phyloP scores from a whole-genome alignment of 768 basidiomycete species.

The Tephrocybe sp. region DNA sequence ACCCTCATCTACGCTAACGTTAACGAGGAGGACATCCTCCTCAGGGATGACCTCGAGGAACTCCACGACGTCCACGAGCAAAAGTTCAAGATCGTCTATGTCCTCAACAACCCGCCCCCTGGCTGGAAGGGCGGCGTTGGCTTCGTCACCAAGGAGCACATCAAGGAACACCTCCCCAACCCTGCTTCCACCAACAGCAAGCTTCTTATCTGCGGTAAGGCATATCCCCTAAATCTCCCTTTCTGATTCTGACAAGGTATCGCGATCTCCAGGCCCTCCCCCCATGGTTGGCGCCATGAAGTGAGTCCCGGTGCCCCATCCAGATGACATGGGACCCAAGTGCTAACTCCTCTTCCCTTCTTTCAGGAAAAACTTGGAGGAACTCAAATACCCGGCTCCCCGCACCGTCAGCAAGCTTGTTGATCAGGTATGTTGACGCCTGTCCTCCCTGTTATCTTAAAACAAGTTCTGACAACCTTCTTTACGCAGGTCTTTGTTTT shows the following conservation, averaged over 20 bases:
- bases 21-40: slow-evolving; percentile 86
- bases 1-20: slow-evolving; percentile 97
- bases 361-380: slow-evolving; percentile 81
- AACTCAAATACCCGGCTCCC: slow-evolving; percentile 85
- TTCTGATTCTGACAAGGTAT: background rate
- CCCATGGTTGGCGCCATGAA: slow-evolving; percentile 57
- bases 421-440: slow-evolving; percentile 60
- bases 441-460: background rate
- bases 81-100: slow-evolving; percentile 80
- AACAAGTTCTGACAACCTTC: slow-evolving; percentile 2
- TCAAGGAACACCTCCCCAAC: slow-evolving; percentile 77
- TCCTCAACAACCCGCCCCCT: slow-evolving; percentile 91
- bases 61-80: slow-evolving; percentile 59
- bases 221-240: background rate
- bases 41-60: slow-evolving; percentile 84
- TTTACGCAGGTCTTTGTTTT: slow-evolving; percentile 43
- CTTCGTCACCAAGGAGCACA: slow-evolving; percentile 92
- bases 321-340: background rate
- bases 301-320: slow-evolving; percentile 28
- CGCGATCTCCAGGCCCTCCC: slow-evolving; percentile 48
- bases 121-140: slow-evolving; percentile 89
- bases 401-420: slow-evolving; percentile 90
- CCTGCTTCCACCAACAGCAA: slow-evolving; percentile 66
- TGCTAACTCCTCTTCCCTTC: slow-evolving; percentile 9
- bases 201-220: slow-evolving; percentile 81